Percentiles rank a stretch among this genome's conserved stretches.
These are phyloP conservation scores for Quercus suber DNA, from an alignment of 306 rosid species.

Conservation along the genomic window DNA sequence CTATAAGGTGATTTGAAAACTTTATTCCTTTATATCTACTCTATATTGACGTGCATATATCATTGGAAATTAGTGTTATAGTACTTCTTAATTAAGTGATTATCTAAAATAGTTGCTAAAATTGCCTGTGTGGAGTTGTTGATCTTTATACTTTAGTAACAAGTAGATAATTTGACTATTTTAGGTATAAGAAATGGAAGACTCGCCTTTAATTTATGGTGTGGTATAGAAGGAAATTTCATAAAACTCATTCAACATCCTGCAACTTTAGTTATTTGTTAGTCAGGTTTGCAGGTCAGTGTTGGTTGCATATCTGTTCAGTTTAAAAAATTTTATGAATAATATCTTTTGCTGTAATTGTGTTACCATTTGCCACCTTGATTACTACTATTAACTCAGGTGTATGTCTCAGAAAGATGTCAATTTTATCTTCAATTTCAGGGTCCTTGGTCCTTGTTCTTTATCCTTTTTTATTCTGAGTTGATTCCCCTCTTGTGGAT, in stretches of 20 bases:
- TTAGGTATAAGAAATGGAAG: background rate
- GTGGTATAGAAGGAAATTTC: background rate
- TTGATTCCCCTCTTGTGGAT: background rate
- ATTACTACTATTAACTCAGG: background rate
- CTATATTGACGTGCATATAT: background rate
- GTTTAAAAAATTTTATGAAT: background rate
- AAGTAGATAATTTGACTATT: background rate
- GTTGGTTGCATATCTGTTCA: background rate
- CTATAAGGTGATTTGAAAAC: conserved; percentile 61
- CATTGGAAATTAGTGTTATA: background rate
- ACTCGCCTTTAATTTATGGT: background rate
- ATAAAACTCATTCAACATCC: background rate
- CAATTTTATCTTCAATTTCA: background rate
- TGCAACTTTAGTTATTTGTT: background rate
- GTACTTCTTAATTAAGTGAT: background rate
- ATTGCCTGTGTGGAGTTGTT: background rate
- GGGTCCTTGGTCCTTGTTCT: background rate
- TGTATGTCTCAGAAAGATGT: background rate
- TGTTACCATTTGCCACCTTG: background rate
- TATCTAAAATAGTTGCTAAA: background rate
- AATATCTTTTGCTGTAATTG: background rate
- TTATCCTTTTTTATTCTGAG: background rate
- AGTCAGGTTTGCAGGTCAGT: background rate
- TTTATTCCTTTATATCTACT: background rate
- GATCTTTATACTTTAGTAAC: background rate